A percentile compares a stretch with the other conserved stretches of the same genome.
These are phyloP conservation scores for Fusarium phyllophilum DNA, from an alignment of 2,329 filamentous ascomycete genomes.

Conservation along the genomic window DNA sequence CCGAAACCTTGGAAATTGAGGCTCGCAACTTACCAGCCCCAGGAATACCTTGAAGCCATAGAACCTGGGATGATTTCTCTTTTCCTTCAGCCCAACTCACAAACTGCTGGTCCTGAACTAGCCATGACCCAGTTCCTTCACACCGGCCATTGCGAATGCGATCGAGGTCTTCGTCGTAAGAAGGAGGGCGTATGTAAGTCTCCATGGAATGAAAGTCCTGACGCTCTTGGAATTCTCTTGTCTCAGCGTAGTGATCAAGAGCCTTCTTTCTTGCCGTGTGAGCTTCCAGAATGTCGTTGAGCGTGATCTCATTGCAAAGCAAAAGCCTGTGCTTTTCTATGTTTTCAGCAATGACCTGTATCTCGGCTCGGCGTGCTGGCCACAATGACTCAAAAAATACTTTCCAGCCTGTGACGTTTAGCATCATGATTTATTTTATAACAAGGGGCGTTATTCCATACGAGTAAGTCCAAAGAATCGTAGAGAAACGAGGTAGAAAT, in stretches of 20 bases:
- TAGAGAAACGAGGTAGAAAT: slow-evolving; percentile 7
- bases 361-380: background rate
- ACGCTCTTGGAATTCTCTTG: background rate
- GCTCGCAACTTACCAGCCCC: background rate
- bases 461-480: slow-evolving; percentile 7
- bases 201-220: background rate
- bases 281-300: background rate
- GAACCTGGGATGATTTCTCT: background rate
- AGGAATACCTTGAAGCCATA: background rate
- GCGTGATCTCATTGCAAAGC: background rate
- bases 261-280: background rate
- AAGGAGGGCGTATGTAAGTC: background rate
- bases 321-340: background rate
- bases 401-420: background rate
- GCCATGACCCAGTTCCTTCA: background rate
- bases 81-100: background rate
- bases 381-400: background rate
- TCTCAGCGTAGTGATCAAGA: background rate
- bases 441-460: fast-evolving
- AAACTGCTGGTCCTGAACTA: background rate
- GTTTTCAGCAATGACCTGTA: background rate
- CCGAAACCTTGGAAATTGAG: background rate
- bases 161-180: background rate
- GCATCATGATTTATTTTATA: background rate
- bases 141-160: background rate